Evolutionary conservation across 192 early-diverging fungal genomes (phyloP), one percentile per base, ranked within the genome.

Genomic region (Phycomyces nitens): DNA sequence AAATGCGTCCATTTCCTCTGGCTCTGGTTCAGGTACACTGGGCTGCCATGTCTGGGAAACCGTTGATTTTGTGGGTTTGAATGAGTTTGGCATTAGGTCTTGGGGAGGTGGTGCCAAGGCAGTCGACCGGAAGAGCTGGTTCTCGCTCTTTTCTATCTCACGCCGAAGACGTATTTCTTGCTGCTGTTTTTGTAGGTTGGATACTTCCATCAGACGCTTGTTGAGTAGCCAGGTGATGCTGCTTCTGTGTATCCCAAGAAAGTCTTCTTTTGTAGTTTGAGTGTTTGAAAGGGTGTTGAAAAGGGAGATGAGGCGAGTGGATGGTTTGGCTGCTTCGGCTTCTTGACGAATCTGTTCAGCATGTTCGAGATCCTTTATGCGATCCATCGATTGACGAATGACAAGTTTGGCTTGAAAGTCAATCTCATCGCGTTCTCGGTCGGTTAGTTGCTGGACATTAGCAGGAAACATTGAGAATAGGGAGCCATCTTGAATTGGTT

Each of bases 141-240:
- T 92, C 54, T 85, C 76, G 6, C 79, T 81, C 53, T 85, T 85
- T 62, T 86, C 85, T 16, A 92, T 77, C 53, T 85, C 86, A 15
- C 84, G 80, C 38, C 75, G 77, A 64, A 92, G 70, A 56, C 85
- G 76, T 24, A 79, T 64, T 62, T 90, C 84, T 62, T 92, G 88
- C 66, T 87, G 88, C 42, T 87, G 80, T 60, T 85, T 86, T 57
- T 92, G 90, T 16, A 86, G 62, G 40, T 81, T 80, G 22, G 87
- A 87, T 12, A 87, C 74, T 44, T 81, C 72, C 40, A 85, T 87
- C 38, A 92, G 70, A 12, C 80, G 71, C 38, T 84, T 74, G 56
- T 92, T 92, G 20, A 92, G 61, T 62, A 80, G 77, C 78, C 88
- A 86, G 8, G 80, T 73, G 1, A 92, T 81, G 9, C 86, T 84